Percentiles rank a stretch among this genome's conserved stretches.
Conservation (phyloP, 768 basidiomycete species). For the Dictyophora rubrovolvata region DNA sequence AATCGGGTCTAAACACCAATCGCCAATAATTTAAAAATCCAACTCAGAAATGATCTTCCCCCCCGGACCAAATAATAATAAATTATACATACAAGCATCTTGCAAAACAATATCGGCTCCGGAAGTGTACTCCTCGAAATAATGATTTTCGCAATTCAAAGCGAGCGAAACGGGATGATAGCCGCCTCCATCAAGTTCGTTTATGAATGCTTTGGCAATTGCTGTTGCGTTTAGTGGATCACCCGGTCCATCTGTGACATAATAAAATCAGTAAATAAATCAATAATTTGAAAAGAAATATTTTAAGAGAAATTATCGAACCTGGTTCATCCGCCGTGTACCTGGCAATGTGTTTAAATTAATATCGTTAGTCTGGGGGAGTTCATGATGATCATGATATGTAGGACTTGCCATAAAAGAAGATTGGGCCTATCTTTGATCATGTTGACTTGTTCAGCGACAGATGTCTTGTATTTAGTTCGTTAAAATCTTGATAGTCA, state of each 20-base stretch:
- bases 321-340: constrained; percentile 61
- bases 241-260: constrained; percentile 44
- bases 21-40: constrained; percentile 5
- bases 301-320: neutral
- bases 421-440: constrained; percentile 62
- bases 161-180: constrained; percentile 57
- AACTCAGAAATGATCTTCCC: constrained; percentile 4
- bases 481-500: neutral
- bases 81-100: constrained; percentile 42
- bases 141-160: constrained; percentile 53
- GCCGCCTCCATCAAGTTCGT: constrained; percentile 31
- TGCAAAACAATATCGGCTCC: constrained; percentile 66
- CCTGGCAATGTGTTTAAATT: constrained; percentile 18
- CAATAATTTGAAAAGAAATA: neutral
- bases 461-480: constrained; percentile 25
- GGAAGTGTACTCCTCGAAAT: constrained; percentile 44
- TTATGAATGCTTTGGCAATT: constrained; percentile 35
- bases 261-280: neutral
- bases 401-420: constrained; percentile 33
- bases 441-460: constrained; percentile 56
- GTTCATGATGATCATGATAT: neutral
- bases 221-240: constrained; percentile 55
- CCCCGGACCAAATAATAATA: constrained; percentile 12
- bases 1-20: constrained; percentile 16
- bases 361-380: neutral